These are phyloP conservation scores for Staphylotrichum tortipilum DNA, from an alignment of 495 filamentous ascomycete species.

Conservation along the genomic window DNA sequence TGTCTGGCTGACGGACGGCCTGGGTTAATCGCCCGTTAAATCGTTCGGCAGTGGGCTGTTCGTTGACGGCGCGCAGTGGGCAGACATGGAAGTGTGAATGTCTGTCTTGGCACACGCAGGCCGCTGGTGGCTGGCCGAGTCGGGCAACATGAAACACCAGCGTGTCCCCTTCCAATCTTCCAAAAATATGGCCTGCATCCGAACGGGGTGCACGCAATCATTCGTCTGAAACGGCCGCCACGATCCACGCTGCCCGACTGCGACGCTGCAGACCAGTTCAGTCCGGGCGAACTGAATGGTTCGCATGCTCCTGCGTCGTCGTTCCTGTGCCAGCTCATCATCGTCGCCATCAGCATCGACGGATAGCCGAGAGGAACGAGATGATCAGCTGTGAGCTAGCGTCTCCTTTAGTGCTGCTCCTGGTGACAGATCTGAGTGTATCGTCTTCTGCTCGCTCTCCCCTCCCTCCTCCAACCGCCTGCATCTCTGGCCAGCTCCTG, in stretches of 20 bases:
- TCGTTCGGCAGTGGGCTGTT: no score
- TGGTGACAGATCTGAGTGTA: neutral
- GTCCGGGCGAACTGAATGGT: neutral
- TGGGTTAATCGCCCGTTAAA: no score
- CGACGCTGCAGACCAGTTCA: neutral
- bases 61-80: no score
- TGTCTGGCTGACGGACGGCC: no score
- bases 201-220: neutral
- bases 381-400: neutral
- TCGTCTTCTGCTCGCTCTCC: no score
- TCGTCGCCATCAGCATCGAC: no score
- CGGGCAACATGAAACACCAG: constrained; percentile 8
- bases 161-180: constrained; percentile 7
- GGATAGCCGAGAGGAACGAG: no score
- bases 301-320: neutral
- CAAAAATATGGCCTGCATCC: constrained; percentile 6
- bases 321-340: neutral
- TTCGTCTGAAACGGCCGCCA: neutral
- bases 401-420: neutral
- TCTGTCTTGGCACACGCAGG: no score
- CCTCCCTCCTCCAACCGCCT: no score
- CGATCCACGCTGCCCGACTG: neutral
- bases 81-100: no score
- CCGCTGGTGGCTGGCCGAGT: no score
- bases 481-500: no score